Base-by-base conservation (phyloP, 2,329 filamentous ascomycete species). In the Passalora sequoiae region DNA sequence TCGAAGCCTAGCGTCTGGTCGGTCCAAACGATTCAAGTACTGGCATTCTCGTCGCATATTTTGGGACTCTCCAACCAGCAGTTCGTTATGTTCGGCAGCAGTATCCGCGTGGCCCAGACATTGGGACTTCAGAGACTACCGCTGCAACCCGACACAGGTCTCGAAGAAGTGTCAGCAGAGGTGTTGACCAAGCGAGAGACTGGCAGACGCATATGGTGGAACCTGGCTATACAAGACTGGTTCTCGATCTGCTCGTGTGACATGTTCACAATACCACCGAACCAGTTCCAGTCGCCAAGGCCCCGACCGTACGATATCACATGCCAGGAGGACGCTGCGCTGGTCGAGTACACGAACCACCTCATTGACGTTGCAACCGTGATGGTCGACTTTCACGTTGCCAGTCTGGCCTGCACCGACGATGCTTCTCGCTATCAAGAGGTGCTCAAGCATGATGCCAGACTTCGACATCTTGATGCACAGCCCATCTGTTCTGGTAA, bases 201-300 rank as follows among this genome's bases (percentile, higher is more conserved):
- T 4, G 21, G 40, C 9, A 35, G 32, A 25, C 29, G 39, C 19
- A 24, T 47, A 2, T 47, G 44, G 39, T 47, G 44, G 44, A 43
- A 33, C 13, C 28, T 47, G 21, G 31, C 27, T 16, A 39, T 33
- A 17, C 40, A 39, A 15, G 39, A 47, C 17, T 47, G 44, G 44
- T 33, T 43, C 13, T 38, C 33, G 13, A 21, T 39, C 12, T 32
- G 24, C 13, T 39, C 33, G 15, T 24, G 9, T 15, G 43, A 46
- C 17, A 46, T 46, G 38, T 41, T 38, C 32, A 19, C 27, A 13
- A 47, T 47, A 10, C 22, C 41, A 13, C 44, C 44, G n/a, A 12
- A 24, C 12, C 44, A 47, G 7, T 47, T 43, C 39, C 24, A 32
- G 3, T 28, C 28, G 6, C 13, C 39, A 12, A 32, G 44, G 13